Evolutionary conservation across 2,329 filamentous ascomycete genomes (phyloP).

Genomic region (Acephala macrosclerotiorum): DNA sequence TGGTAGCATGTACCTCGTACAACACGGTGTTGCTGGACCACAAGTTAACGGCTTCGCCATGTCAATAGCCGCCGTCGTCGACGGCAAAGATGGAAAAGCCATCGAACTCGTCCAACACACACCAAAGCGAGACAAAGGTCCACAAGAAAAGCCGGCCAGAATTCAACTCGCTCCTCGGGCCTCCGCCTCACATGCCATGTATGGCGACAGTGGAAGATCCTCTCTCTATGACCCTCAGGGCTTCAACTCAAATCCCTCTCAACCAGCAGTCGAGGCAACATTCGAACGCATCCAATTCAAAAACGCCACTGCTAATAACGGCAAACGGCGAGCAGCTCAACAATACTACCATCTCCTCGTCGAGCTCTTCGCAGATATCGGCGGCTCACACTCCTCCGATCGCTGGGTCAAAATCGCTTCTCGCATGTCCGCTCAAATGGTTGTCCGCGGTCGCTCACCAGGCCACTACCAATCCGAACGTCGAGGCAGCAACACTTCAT

Average conservation of each 20-base stretch:
- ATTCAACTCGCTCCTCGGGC: constrained; percentile 47
- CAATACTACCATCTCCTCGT: constrained; percentile 78
- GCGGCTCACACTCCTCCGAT: constrained; percentile 41
- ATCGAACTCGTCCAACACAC: constrained; percentile 80
- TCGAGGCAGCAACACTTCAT: constrained; percentile 58
- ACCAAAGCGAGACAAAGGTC: constrained; percentile 75
- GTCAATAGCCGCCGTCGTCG: constrained; percentile 71
- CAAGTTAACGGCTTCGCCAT: constrained; percentile 68
- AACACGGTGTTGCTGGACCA: constrained; percentile 32
- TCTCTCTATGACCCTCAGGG: constrained; percentile 32
- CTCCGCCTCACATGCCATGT: constrained; percentile 36
- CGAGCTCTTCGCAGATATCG: constrained; percentile 67
- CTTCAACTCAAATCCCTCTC: constrained; percentile 38
- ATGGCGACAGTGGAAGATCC: constrained; percentile 25
- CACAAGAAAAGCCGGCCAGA: constrained; percentile 66
- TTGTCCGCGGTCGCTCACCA: constrained; percentile 71
- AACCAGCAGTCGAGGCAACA: constrained; percentile 42
- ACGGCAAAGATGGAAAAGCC: constrained; percentile 65
- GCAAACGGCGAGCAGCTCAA: constrained; percentile 74
- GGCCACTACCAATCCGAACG: constrained; percentile 66
- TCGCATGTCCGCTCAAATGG: constrained; percentile 66
- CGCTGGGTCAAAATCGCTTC: constrained; percentile 66
- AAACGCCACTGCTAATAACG: constrained; percentile 77
- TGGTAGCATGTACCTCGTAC: constrained; percentile 50
- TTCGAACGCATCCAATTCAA: constrained; percentile 82